Evolutionary conservation across 2,329 filamentous ascomycete species (phyloP).

Genomic region (Biscogniauxia sp.): DNA sequence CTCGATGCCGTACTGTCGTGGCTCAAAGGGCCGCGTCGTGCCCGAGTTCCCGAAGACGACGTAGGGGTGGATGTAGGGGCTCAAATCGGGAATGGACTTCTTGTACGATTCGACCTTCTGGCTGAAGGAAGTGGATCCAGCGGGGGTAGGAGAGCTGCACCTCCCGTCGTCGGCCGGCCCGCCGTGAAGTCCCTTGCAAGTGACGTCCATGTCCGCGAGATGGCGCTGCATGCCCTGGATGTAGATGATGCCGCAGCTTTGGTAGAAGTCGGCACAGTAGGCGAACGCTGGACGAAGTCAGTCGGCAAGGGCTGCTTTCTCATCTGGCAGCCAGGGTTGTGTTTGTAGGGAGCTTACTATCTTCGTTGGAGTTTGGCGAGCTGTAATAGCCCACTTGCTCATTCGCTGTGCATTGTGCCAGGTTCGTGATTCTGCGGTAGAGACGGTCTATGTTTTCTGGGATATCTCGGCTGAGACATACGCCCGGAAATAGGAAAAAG

Average conservation of each 20-base stretch:
- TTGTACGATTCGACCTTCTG: constrained; percentile 38
- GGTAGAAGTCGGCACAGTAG: constrained; percentile 48
- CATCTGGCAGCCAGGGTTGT: too few relatives aligned
- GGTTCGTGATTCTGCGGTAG: not conserved
- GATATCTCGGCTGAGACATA: not conserved
- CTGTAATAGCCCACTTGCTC: not conserved
- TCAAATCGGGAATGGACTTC: constrained; percentile 36
- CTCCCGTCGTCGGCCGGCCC: constrained; percentile 45
- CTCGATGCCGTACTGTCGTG: constrained; percentile 36
- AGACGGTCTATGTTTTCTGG: not conserved
- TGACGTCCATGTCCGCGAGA: constrained; percentile 56
- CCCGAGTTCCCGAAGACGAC: constrained; percentile 45
- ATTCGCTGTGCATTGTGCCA: not conserved
- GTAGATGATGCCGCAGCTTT: constrained; percentile 44
- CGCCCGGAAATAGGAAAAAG: not conserved
- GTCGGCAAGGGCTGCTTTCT: too few relatives aligned
- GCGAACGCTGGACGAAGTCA: constrained; percentile 18
- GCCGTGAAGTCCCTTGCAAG: constrained; percentile 53
- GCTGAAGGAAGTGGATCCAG: constrained; percentile 45
- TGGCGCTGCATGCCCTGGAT: constrained; percentile 41
- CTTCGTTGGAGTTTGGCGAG: not conserved
- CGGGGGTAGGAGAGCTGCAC: constrained; percentile 42
- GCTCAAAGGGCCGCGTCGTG: constrained; percentile 25
- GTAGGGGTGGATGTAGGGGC: constrained; percentile 45
- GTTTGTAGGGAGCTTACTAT: not conserved